Evolutionary conservation across 2,329 filamentous ascomycete species (phyloP).

Genomic region (Aspergillus alliaceus): DNA sequence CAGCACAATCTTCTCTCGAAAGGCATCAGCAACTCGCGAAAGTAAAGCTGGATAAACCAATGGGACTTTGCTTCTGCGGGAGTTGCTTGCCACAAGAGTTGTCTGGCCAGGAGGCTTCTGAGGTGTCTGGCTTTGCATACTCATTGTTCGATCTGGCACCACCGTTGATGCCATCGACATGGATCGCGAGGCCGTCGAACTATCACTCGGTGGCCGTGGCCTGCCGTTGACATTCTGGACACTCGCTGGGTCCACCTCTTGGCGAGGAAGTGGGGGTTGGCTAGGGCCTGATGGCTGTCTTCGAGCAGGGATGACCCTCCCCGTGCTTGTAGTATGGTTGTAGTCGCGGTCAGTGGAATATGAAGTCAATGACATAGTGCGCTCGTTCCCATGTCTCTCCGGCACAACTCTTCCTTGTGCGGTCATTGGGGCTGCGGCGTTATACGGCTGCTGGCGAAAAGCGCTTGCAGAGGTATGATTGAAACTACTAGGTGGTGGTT

Average conservation of each 20-base stretch:
- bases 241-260: conserved; percentile 54
- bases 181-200: conserved; percentile 56
- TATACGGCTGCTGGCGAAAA: conserved; percentile 76
- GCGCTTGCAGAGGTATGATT: conserved; percentile 70
- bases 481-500: conserved; percentile 61
- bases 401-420: conserved; percentile 89
- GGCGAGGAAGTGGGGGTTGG: conserved; percentile 26
- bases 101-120: conserved; percentile 50
- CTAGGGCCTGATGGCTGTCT: conserved; percentile 57
- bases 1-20: conserved; percentile 81
- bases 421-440: conserved; percentile 68
- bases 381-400: conserved; percentile 87
- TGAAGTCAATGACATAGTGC: conserved; percentile 93
- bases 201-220: conserved; percentile 45
- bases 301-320: conserved; percentile 82
- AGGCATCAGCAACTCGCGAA: conserved; percentile 90
- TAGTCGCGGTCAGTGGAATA: conserved; percentile 75
- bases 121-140: conserved; percentile 56
- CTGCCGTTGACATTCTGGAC: conserved; percentile 31
- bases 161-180: conserved; percentile 87
- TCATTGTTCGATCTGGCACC: conserved; percentile 59
- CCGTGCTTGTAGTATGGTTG: conserved; percentile 80
- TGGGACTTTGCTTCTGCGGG: conserved; percentile 66
- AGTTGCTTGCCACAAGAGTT: conserved; percentile 58
- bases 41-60: conserved; percentile 91